Evolutionary conservation across 768 basidiomycete genomes (phyloP), one percentile per base, ranked within the genome.

Genomic region (Termitomyces titanicus): DNA sequence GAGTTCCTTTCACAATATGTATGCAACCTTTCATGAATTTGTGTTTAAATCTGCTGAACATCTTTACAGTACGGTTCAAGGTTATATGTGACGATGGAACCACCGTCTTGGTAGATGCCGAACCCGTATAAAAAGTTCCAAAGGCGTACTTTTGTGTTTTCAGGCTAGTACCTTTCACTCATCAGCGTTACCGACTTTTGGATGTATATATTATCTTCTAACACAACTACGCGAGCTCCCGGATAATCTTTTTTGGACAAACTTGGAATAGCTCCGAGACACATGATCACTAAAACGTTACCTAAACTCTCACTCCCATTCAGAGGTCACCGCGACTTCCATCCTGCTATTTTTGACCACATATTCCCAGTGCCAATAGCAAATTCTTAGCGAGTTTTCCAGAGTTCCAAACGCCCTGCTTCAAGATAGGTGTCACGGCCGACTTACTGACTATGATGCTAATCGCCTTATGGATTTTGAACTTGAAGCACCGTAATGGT

Each of bases 1-100:
- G 88, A 9, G 71, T 79, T 38, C 80, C 79, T 1, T 92, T 88
- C 66, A 83, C 79, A 33, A 84, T 86, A 3, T 64, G 88, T 92
- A 67, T 58, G 86, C 22, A 12, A n/a, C 39, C 35, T 35, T n/a
- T 47, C 47, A 53, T 17, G 40, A 5, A 24, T 31, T 20, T 27
- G 37, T 37, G 18, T 33, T 17, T 27, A 5, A 24, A 49, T 22
- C 38, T 20, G 10, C 58, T 57, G 25, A 62, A 29, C 25, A 31
- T 31, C 40, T 51, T 35, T 53, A 12, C 60, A 87, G 86, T 88
- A 52, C 80, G 86, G 46, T 87, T 86, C 66, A 82, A 80, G 62
- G 78, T 88, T 37, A 85, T 88, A 45, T 79, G 79, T 45, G 84
- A 87, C 58, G 77, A 85, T 62, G 84, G 85, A 24, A 74, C 64